Evolutionary conservation across 345 rosid genomes (phyloP).

Genomic region (Toxicodendron radicans): DNA sequence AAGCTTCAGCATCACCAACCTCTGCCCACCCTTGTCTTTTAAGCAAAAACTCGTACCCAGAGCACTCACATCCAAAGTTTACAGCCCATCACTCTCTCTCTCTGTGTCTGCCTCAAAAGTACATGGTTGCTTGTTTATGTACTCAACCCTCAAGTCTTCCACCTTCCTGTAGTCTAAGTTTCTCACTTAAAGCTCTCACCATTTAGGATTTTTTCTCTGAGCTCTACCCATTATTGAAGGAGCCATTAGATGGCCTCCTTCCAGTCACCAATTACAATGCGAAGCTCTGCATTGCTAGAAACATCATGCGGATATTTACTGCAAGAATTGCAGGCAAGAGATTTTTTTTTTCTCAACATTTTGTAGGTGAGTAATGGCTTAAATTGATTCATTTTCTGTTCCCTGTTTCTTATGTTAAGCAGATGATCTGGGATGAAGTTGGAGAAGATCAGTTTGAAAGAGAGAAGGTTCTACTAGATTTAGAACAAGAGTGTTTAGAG

Average conservation of each 20-base stretch:
- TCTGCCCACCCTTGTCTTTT: slow-evolving; percentile 64
- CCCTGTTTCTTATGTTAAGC: slow-evolving; percentile 17
- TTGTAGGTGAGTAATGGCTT: not conserved
- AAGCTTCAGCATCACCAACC: slow-evolving; percentile 71
- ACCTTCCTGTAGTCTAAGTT: slow-evolving; percentile 20
- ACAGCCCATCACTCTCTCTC: slow-evolving; percentile 23
- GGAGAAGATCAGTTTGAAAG: slow-evolving; percentile 79
- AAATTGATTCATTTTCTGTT: slow-evolving; percentile 7
- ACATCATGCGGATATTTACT: slow-evolving; percentile 87
- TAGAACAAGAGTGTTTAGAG: slow-evolving; percentile 91
- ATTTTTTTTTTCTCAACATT: not conserved
- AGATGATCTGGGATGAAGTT: slow-evolving; percentile 99
- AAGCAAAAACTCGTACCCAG: slow-evolving; percentile 60
- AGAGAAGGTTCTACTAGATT: slow-evolving; percentile 79
- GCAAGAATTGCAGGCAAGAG: slow-evolving; percentile 84
- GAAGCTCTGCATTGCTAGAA: slow-evolving; percentile 61
- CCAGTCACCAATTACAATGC: slow-evolving; percentile 61
- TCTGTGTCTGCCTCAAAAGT: slow-evolving; percentile 18
- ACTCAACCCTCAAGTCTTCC: slow-evolving; percentile 26
- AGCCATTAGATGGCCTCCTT: slow-evolving; percentile 59
- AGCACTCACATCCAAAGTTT: slow-evolving; percentile 43
- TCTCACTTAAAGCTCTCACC: slow-evolving; percentile 18
- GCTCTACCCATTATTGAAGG: slow-evolving; percentile 6
- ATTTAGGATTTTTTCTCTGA: slow-evolving; percentile 6
- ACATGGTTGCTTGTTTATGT: slow-evolving; percentile 32